Evolutionary conservation across 164 flowering plant species (phyloP), one percentile per base, ranked within the genome.

Genomic region (Platanus orientalis): DNA sequence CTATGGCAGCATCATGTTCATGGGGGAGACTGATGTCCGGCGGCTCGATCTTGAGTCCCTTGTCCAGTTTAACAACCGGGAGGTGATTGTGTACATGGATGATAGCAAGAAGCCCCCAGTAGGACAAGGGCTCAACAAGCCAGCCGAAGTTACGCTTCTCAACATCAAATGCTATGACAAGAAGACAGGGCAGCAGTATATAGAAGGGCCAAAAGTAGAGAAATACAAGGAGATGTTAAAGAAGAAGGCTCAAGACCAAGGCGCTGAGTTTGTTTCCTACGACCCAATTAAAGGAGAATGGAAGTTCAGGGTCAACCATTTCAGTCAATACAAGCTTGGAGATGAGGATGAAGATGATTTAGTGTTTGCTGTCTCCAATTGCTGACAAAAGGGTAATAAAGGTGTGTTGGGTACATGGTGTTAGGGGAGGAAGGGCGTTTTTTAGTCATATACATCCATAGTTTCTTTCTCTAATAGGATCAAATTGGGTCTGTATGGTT

Each of bases 71-170:
- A 89, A 90, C 74, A 81, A 83, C 50, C 74, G 93, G 7, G 98
- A 94, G 68, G 98, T 94, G 57, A 85, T 88, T 48, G 98, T 94
- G 0, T 94, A 91, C 70, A 79, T 85, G 86, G 99, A 94, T 52
- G 97, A 91, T 36, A 80, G 73, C 70, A 89, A 91, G 81, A 94
- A 91, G 68, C 97, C 99, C 13, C 92, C 96, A 0, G 85, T 89
- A 19, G 99, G 99, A 53, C 95, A 91, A 72, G 99, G 97, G 47
- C 89, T 94, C 3, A 94, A 94, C 69, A 94, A 94, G 68, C 84
- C 95, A n/a, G 97, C 97, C 16, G 97, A 82, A 73, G 96, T 91
- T 16, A 94, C 94, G 0, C 88, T 94, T 20, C 89, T 94, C 21
- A 89, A 94, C 66, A 81, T 94, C 57, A 89, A 81, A 69, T 89